These are phyloP conservation scores for Epichloe festucae DNA, from an alignment of 2,329 filamentous ascomycete species.

Conservation along the genomic window DNA sequence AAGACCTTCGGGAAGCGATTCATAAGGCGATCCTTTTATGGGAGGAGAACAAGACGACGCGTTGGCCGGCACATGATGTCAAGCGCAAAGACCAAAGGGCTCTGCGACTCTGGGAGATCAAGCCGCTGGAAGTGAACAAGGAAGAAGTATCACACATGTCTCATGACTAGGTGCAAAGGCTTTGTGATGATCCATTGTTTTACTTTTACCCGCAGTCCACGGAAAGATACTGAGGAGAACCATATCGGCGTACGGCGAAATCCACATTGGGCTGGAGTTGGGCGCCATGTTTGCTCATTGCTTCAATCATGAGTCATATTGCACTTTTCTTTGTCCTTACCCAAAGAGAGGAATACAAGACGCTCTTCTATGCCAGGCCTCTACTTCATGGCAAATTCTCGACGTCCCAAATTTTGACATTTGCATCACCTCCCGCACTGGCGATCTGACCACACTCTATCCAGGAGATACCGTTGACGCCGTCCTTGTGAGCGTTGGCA, in stretches of 20 bases:
- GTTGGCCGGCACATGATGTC: conserved; percentile 21
- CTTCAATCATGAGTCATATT: not conserved
- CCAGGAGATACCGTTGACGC: conserved; percentile 81
- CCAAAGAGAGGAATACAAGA: not conserved
- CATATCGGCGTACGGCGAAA: not conserved
- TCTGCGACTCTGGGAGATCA: conserved; percentile 23
- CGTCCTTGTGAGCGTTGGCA: conserved; percentile 87
- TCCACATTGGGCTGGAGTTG: not conserved
- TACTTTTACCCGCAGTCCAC: not conserved
- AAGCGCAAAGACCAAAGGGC: conserved; percentile 2
- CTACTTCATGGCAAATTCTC: conserved; percentile 20
- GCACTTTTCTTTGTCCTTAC: not conserved
- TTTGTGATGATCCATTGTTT: conserved; percentile 7
- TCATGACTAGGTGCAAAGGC: conserved; percentile 22
- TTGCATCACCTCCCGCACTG: conserved; percentile 75
- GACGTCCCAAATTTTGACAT: conserved; percentile 71
- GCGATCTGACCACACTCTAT: conserved; percentile 56
- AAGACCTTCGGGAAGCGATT: conserved; percentile 23
- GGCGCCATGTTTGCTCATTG: not conserved
- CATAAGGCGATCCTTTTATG: conserved; percentile 23
- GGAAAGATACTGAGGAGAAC: not conserved
- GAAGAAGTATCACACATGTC: conserved; percentile 26
- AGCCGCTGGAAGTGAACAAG: conserved; percentile 17
- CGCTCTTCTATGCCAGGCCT: not conserved
- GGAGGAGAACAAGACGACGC: conserved; percentile 21